Evolutionary conservation across 805 yeast species (phyloP).

Genomic region (Kluyveromyces starmeri): DNA sequence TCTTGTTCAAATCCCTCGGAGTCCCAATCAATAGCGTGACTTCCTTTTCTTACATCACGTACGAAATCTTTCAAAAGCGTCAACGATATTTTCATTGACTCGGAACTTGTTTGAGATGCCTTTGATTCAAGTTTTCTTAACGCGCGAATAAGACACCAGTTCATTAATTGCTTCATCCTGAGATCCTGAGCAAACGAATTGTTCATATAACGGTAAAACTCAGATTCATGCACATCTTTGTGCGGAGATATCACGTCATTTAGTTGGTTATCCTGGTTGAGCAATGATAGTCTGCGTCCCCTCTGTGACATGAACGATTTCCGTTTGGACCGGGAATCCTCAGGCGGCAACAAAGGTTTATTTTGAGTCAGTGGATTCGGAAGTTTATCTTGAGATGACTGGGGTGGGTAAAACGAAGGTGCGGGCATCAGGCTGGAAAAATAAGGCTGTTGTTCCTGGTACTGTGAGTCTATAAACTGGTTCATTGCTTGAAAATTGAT

Average conservation of each 20-base stretch:
- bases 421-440: constrained; percentile 17
- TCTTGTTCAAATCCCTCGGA: constrained; percentile 12
- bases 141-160: constrained; percentile 26
- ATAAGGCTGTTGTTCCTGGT: constrained; percentile 5
- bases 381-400: constrained; percentile 12
- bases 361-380: constrained; percentile 7
- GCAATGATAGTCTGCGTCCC: constrained; percentile 25
- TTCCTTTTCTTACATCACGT: constrained; percentile 22
- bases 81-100: constrained; percentile 18
- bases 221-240: constrained; percentile 24
- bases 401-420: constrained; percentile 20
- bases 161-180: constrained; percentile 25
- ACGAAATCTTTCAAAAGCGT: constrained; percentile 25
- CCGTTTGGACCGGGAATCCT: constrained; percentile 13
- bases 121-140: constrained; percentile 12
- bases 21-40: constrained; percentile 22
- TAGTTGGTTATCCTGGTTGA: constrained; percentile 17
- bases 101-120: constrained; percentile 6
- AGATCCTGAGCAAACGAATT: constrained; percentile 21
- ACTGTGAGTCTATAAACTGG: constrained; percentile 4
- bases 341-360: constrained; percentile 6
- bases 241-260: constrained; percentile 25
- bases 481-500: constrained; percentile 5
- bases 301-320: constrained; percentile 21
- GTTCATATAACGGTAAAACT: constrained; percentile 26